Conservation (phyloP, 208 protist genomes). For the Dictyostelium gargantuum region DNA sequence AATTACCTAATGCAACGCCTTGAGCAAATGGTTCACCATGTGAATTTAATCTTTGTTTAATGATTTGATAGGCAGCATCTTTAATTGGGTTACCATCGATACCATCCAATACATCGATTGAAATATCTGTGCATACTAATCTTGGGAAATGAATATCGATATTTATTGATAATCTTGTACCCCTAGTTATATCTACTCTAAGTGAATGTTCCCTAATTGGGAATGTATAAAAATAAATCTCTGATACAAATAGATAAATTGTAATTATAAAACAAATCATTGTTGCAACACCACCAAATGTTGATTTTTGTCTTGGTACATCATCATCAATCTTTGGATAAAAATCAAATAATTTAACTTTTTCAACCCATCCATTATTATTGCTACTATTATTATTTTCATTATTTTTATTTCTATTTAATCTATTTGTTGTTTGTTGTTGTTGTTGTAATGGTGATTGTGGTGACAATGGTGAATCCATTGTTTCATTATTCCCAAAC, state of each 20-base stretch:
- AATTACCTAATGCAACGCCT: background rate
- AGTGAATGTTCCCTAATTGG: conserved; percentile 52
- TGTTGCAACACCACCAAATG: conserved; percentile 11
- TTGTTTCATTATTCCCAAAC: too few species aligned
- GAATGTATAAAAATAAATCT: conserved; percentile 47
- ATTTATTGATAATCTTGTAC: conserved; percentile 27
- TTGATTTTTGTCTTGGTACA: conserved; percentile 41
- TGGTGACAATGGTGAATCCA: background rate
- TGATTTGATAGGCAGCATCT: conserved; percentile 33
- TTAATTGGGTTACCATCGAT: conserved; percentile 47
- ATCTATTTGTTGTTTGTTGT: background rate
- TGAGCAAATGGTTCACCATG: background rate
- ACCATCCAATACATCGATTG: conserved; percentile 24
- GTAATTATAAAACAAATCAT: conserved; percentile 18
- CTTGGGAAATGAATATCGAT: conserved; percentile 42
- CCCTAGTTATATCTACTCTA: conserved; percentile 13
- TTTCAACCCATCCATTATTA: background rate
- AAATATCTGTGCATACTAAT: conserved; percentile 45
- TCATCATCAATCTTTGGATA: conserved; percentile 50
- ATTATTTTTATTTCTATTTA: background rate
- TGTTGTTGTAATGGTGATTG: background rate
- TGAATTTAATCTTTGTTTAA: conserved; percentile 22
- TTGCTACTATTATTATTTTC: background rate
- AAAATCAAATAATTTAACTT: conserved; percentile 56
- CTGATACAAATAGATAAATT: background rate